Evolutionary conservation across 108 stramenopile species (phyloP), one percentile per base, ranked within the genome.

Genomic region (Skeletonema costatum): DNA sequence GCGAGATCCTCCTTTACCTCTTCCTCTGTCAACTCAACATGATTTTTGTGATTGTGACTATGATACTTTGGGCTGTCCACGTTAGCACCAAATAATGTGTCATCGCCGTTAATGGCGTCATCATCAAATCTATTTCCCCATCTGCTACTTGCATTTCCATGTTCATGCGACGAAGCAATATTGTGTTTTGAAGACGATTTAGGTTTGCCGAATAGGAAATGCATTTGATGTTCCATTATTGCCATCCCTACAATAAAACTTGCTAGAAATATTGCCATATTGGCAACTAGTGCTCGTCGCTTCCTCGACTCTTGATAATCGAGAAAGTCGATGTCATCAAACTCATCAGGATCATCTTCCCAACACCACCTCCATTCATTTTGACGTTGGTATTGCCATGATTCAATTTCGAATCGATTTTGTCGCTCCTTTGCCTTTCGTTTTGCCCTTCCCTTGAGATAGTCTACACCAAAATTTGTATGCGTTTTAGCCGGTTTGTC

Each of bases 61-160:
- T 60, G 70, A 38, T 70, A 70, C 21, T 60, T 70, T n/a, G 70
- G 56, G 29, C 12, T 60, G 38, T 14, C 59, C 56, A 29, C 25
- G 35, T 21, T 60, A 14, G 19, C 58, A 70, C 10, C 59, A 39
- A 46, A 38, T 35, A 39, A 9, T 21, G 58, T 14, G 21, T 70
- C 58, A 21, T 70, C 70, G 35, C 50, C 25, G 12, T 69, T 16
- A 17, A 32, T 8, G 35, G 38, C 70, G 30, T 70, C 70, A n/a
- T 70, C 70, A 30, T 70, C 70, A 39, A 70, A 70, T 70, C 70
- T 58, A 41, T 70, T 36, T 14, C 70, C 70, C 70, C 70, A 70
- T 29, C 70, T 58, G 5, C 58, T 60, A 11, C 58, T 60, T 25
- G 70, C 58, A 31, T 19, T 25, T 6, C 50, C 50, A 21, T 51